These are phyloP conservation scores for Aspergillus saccharolyticus DNA, from an alignment of 495 filamentous ascomycete species.

Conservation along the genomic window DNA sequence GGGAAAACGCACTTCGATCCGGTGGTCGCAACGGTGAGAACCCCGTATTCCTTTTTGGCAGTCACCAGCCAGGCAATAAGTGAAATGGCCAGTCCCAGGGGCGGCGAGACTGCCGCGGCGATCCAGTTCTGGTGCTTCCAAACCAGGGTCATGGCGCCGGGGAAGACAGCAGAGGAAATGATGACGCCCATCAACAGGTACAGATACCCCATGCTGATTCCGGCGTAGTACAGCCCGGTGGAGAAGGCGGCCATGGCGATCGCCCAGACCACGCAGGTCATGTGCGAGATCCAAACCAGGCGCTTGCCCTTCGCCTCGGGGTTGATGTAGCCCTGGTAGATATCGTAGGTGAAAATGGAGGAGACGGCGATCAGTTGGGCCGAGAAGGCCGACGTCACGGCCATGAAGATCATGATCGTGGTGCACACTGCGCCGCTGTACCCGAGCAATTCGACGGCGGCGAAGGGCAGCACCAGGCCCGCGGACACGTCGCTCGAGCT, in stretches of 20 bases:
- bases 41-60: slow-evolving; percentile 69
- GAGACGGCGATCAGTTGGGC: slow-evolving; percentile 90
- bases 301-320: slow-evolving; percentile 63
- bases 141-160: slow-evolving; percentile 72
- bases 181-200: slow-evolving; percentile 92
- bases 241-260: slow-evolving; percentile 81
- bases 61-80: slow-evolving; percentile 91
- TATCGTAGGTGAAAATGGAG: slow-evolving; percentile 89
- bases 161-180: slow-evolving; percentile 79
- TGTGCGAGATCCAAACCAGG: slow-evolving; percentile 83
- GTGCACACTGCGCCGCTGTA: slow-evolving; percentile 82
- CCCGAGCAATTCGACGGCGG: slow-evolving; percentile 82
- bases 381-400: slow-evolving; percentile 85
- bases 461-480: slow-evolving; percentile 83
- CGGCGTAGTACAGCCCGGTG: slow-evolving; percentile 69
- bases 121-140: slow-evolving; percentile 83
- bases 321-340: slow-evolving; percentile 63
- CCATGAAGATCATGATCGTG: slow-evolving; percentile 90
- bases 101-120: slow-evolving; percentile 67
- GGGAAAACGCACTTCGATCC: slow-evolving; percentile 62
- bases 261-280: slow-evolving; percentile 69
- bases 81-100: slow-evolving; percentile 69
- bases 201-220: slow-evolving; percentile 68
- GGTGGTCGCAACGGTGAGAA: slow-evolving; percentile 67
- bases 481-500: slow-evolving; percentile 70